Conservation (phyloP, 2,329 filamentous ascomycete genomes). For the Colletotrichum sp. region DNA sequence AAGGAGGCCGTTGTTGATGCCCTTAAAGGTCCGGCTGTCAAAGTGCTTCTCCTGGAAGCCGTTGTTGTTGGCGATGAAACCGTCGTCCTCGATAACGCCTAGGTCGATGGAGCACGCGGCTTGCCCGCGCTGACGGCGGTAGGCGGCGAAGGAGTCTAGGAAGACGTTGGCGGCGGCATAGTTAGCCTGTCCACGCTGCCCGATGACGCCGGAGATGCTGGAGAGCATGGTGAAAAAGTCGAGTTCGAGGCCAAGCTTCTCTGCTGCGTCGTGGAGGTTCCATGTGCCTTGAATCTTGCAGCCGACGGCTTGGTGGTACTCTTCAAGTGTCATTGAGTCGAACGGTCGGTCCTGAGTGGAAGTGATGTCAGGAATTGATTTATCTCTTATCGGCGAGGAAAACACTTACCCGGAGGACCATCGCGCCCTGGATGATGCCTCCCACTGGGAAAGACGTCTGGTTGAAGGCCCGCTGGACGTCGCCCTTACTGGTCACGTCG, state of each 20-base stretch:
- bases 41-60: neutral
- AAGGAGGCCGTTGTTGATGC: neutral
- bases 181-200: conserved; percentile 36
- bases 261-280: neutral
- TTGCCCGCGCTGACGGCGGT: neutral
- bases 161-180: conserved; percentile 39
- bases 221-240: neutral
- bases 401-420: neutral
- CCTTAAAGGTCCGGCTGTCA: neutral
- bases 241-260: neutral
- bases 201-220: conserved; percentile 26
- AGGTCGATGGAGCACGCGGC: neutral
- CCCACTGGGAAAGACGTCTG: neutral
- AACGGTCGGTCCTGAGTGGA: neutral
- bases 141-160: conserved; percentile 33
- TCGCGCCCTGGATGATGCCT: neutral
- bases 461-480: neutral
- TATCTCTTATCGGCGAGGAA: neutral
- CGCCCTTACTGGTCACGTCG: neutral
- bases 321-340: neutral
- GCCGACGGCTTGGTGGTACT: neutral
- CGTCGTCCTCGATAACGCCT: neutral
- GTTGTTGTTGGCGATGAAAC: neutral
- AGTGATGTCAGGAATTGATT: neutral
- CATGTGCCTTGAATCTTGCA: neutral